These are phyloP conservation scores for Myxozyma mucilagina DNA, from an alignment of 805 yeast genomes.

Conservation along the genomic window DNA sequence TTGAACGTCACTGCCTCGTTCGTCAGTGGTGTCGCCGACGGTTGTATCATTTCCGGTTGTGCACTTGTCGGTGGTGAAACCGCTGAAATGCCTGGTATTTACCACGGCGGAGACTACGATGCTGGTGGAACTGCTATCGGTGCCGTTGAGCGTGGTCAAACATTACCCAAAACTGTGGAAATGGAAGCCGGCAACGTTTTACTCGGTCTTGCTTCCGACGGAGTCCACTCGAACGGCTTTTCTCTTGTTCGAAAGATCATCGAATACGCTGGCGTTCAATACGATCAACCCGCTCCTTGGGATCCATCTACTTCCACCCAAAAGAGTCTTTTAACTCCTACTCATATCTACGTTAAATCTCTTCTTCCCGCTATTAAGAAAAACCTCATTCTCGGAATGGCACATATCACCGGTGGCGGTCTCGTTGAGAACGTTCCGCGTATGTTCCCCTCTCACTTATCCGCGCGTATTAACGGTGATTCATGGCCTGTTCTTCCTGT, in stretches of 20 bases:
- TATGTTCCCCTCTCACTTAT: conserved; percentile 76
- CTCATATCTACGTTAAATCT: conserved; percentile 92
- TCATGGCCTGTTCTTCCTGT: conserved; percentile 85
- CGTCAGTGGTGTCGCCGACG: conserved; percentile 94
- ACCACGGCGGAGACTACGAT: conserved; percentile 92
- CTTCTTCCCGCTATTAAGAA: conserved; percentile 70
- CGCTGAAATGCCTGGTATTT: conserved; percentile 99
- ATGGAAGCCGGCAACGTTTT: conserved; percentile 81
- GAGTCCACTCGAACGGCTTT: conserved; percentile 95
- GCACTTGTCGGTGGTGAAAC: conserved; percentile 99
- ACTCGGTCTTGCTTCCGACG: conserved; percentile 85
- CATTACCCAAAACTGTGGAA: conserved; percentile 67
- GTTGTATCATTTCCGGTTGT: conserved; percentile 93
- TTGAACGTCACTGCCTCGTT: conserved; percentile 80
- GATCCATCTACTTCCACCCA: conserved; percentile 68
- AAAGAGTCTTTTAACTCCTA: conserved; percentile 82
- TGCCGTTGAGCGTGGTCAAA: conserved; percentile 74
- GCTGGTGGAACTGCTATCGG: conserved; percentile 99
- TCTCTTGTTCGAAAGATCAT: conserved; percentile 91
- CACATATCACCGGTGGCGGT: conserved; percentile 99
- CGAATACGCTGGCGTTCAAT: conserved; percentile 69
- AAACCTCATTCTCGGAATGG: conserved; percentile 76
- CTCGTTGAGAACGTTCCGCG: conserved; percentile 94
- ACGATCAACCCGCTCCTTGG: conserved; percentile 86
- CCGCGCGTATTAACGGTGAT: conserved; percentile 76